Evolutionary conservation across 805 yeast genomes (phyloP).

Genomic region (Candida parachauliodes): DNA sequence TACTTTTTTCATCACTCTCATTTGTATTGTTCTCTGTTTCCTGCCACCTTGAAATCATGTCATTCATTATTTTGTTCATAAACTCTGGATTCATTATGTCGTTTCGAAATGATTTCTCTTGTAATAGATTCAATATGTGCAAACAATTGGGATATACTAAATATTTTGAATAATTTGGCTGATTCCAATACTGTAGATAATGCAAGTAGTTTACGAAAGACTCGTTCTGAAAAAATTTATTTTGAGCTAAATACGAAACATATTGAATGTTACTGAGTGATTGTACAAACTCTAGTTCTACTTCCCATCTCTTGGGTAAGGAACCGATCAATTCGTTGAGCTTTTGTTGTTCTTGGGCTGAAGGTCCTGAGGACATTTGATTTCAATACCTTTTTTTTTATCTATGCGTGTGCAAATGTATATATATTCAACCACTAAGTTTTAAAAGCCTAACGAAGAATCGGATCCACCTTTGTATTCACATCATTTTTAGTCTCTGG

Average conservation of each 20-base stretch:
- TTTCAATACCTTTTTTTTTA: not conserved
- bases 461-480: too few species aligned
- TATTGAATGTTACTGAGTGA: constrained; percentile 88
- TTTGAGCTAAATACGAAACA: constrained; percentile 81
- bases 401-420: too few species aligned
- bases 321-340: constrained; percentile 13
- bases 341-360: not conserved
- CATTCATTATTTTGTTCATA: constrained; percentile 61
- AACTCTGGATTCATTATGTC: constrained; percentile 55
- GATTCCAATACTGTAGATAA: constrained; percentile 83
- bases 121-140: constrained; percentile 67
- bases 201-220: constrained; percentile 71
- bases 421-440: too few species aligned
- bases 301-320: constrained; percentile 82
- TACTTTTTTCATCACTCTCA: not conserved
- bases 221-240: constrained; percentile 66
- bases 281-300: constrained; percentile 92
- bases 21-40: constrained; percentile 14
- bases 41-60: constrained; percentile 74
- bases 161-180: constrained; percentile 65
- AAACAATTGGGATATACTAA: constrained; percentile 86
- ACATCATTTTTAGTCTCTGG: too few species aligned
- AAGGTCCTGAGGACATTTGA: not conserved
- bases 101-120: constrained; percentile 49
- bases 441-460: too few species aligned